A percentile compares a stretch with the other conserved stretches of the same genome.
Evolutionary conservation across 768 basidiomycete genomes (phyloP).

Genomic region (Nidula microcarpa): DNA sequence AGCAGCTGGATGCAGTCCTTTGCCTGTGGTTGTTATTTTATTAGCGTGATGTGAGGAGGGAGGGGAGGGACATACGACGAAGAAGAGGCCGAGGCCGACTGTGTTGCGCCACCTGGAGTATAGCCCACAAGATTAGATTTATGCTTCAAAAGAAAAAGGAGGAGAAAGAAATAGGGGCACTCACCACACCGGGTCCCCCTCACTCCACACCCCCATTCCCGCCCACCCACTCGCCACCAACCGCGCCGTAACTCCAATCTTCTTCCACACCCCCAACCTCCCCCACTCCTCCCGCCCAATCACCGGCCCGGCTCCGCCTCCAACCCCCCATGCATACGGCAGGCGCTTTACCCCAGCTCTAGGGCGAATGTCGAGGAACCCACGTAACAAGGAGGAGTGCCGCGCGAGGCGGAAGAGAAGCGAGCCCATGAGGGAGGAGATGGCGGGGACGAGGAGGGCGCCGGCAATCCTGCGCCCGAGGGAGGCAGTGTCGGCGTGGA

Average conservation of each 20-base stretch:
- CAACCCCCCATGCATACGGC: constrained; percentile 7
- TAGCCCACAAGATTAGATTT: too few relatives aligned
- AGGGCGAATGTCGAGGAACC: constrained; percentile 25
- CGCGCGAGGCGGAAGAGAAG: constrained; percentile 54
- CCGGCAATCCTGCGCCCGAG: constrained; percentile 68
- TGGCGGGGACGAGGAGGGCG: constrained; percentile 63
- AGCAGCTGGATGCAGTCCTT: constrained; percentile 67
- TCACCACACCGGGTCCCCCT: constrained; percentile 73
- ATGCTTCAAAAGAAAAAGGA: too few relatives aligned
- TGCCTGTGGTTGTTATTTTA: constrained; percentile 30
- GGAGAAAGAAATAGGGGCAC: constrained; percentile 2
- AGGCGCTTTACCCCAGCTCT: constrained; percentile 16
- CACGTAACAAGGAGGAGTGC: constrained; percentile 33
- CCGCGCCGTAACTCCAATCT: constrained; percentile 22
- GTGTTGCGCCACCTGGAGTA: constrained; percentile 57
- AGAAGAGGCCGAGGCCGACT: constrained; percentile 64
- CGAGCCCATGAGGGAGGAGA: constrained; percentile 63
- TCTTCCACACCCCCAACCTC: constrained; percentile 17
- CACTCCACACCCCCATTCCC: constrained; percentile 59
- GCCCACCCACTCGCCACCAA: constrained; percentile 47
- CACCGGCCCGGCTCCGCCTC: constrained; percentile 11
- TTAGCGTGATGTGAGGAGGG: not conserved
- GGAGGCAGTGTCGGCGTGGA: constrained; percentile 54
- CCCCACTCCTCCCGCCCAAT: constrained; percentile 11
- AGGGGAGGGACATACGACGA: constrained; percentile 42